These are phyloP conservation scores for Chaetomium fimeti DNA, from an alignment of 495 filamentous ascomycete species.

Conservation along the genomic window DNA sequence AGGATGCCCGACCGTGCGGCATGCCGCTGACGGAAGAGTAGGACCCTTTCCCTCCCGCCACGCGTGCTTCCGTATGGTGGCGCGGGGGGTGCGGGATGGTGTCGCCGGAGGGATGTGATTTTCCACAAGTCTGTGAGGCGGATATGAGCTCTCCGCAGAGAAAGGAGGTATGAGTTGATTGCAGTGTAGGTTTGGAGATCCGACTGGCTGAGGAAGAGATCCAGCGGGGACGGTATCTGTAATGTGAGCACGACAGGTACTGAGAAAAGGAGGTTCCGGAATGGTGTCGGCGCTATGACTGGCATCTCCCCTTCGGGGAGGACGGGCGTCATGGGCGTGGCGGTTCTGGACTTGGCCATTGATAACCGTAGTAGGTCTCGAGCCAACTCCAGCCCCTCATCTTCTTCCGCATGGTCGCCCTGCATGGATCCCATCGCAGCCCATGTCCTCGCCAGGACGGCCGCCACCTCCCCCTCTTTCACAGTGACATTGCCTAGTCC, in stretches of 20 bases:
- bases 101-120: constrained; percentile 69
- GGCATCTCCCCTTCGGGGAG: constrained; percentile 25
- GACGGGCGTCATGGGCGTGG: constrained; percentile 32
- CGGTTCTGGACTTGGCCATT: constrained; percentile 47
- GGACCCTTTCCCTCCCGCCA: constrained; percentile 55
- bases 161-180: constrained; percentile 83
- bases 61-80: constrained; percentile 61
- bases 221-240: constrained; percentile 74
- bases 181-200: constrained; percentile 77
- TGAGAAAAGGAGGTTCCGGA: constrained; percentile 81
- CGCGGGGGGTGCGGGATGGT: constrained; percentile 66
- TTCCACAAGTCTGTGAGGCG: constrained; percentile 82
- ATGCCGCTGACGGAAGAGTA: constrained; percentile 56
- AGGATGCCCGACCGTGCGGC: constrained; percentile 60
- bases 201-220: constrained; percentile 74
- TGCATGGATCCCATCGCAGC: constrained; percentile 70
- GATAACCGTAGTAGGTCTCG: constrained; percentile 70
- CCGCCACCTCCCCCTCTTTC: constrained; percentile 82
- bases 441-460: constrained; percentile 73
- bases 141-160: constrained; percentile 77
- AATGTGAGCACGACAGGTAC: constrained; percentile 68
- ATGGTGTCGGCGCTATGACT: constrained; percentile 51
- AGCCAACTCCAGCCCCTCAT: constrained; percentile 76
- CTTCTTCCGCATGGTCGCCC: constrained; percentile 67
- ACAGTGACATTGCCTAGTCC: constrained; percentile 59